A percentile compares a stretch with the other conserved stretches of the same genome.
Evolutionary conservation across 371 early-diverging fungal genomes (phyloP).

Genomic region (Chytridium lagenaria): DNA sequence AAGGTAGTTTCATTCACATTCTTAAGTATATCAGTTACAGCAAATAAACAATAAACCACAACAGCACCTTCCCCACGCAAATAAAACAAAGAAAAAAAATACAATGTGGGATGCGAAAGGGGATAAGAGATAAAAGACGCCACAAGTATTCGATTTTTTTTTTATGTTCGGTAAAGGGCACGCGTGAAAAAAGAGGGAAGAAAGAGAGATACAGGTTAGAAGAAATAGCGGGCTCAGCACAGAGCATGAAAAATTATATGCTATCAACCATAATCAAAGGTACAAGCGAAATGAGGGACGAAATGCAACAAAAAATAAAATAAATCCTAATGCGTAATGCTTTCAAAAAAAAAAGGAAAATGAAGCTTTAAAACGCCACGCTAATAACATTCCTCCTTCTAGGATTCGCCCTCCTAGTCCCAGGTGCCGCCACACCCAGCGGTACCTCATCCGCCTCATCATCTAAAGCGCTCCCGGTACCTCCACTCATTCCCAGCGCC

Average conservation of each 20-base stretch:
- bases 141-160: no score
- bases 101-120: no score
- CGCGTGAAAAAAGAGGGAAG: no score
- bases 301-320: background rate
- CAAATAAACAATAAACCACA: background rate
- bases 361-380: background rate
- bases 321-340: background rate
- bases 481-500: background rate
- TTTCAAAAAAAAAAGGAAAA: background rate
- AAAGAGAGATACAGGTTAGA: no score
- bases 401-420: background rate
- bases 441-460: background rate
- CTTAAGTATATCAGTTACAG: background rate
- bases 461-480: background rate
- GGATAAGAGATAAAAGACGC: no score
- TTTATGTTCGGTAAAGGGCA: no score
- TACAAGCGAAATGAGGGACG: background rate
- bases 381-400: background rate
- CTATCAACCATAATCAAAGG: no score
- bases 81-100: background rate
- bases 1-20: no score
- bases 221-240: no score
- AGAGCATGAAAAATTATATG: no score
- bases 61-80: background rate
- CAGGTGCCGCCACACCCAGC: background rate